Base-by-base conservation (phyloP, 169 alveolate genomes). In the Cryptosporidium muris region DNA sequence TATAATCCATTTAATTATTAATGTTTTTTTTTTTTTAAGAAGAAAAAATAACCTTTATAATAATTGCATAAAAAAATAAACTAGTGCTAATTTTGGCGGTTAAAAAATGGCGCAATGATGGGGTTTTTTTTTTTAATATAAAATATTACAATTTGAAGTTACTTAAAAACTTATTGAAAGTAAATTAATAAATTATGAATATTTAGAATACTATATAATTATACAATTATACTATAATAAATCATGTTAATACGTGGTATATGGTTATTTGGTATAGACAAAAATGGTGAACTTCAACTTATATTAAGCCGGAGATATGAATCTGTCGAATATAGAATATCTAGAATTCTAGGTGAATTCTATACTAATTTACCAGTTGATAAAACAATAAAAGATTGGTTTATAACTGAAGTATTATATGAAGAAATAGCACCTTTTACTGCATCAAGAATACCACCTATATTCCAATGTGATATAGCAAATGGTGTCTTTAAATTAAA, bases 181-280 rank as follows among this genome's bases (percentile, higher is more conserved):
- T 2, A 16, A 16, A 16, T 53, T 2, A 16, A 7, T 16, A 8
- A 16, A 53, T 2, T 53, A 53, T 53, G 9, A 7, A 5, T 9
- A 37, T 7, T 16, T 53, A 8, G 34, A 9, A 49, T 49, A 11
- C 2, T 53, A 53, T 5, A 53, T 7, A 2, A 16, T 4, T 8
- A 64, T 64, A 25, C 9, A 2, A 2, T n/a, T 54, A 54, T 34
- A 34, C 8, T 3, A n/a, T 34, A 63, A 48, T 48, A 52, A 52
- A 67, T 67, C 58, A 54, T 65, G 9, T 67, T 52, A 52, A 54
- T 67, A 36, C 51, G 82, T 25, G 82, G 82, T 5, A 67, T 67
- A 34, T 67, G 82, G 82, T 34, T 67, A 40, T 67, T 67, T 53
- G 66, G 82, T 2, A 67, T 52, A 37, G 36, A 52, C n/a, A 4